Conservation (phyloP, 495 filamentous ascomycete genomes). For the Penicillium maclennaniae region DNA sequence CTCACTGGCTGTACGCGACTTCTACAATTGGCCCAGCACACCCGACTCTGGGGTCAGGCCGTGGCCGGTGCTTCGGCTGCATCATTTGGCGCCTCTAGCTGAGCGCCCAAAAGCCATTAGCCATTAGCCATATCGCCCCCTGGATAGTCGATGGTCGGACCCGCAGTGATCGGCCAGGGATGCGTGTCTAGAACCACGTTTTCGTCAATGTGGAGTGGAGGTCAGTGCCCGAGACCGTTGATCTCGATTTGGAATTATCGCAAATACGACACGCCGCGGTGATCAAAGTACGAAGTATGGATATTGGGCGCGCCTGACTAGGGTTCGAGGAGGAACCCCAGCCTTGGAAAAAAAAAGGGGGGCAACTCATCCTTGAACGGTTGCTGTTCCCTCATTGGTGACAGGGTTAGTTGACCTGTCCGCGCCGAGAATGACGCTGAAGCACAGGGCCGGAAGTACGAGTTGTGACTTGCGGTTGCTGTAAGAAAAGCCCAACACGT, state of each 20-base stretch:
- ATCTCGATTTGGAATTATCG: neutral
- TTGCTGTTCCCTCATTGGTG: neutral
- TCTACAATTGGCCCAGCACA: neutral
- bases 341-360: neutral
- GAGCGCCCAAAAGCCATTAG: neutral
- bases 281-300: neutral
- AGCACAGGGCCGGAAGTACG: neutral
- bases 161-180: conserved; percentile 8
- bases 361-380: neutral
- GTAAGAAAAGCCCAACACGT: neutral
- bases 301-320: too few relatives aligned
- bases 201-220: neutral
- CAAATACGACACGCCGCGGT: neutral
- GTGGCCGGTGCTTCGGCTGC: neutral
- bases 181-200: conserved; percentile 3
- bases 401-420: neutral
- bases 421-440: neutral
- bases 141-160: neutral
- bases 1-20: neutral
- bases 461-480: neutral
- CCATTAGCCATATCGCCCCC: neutral
- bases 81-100: conserved; percentile 1
- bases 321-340: too few relatives aligned
- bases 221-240: too few relatives aligned
- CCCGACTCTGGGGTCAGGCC: neutral